Evolutionary conservation across 306 rosid genomes (phyloP), one percentile per base, ranked within the genome.

Genomic region (Benincasa hispida): DNA sequence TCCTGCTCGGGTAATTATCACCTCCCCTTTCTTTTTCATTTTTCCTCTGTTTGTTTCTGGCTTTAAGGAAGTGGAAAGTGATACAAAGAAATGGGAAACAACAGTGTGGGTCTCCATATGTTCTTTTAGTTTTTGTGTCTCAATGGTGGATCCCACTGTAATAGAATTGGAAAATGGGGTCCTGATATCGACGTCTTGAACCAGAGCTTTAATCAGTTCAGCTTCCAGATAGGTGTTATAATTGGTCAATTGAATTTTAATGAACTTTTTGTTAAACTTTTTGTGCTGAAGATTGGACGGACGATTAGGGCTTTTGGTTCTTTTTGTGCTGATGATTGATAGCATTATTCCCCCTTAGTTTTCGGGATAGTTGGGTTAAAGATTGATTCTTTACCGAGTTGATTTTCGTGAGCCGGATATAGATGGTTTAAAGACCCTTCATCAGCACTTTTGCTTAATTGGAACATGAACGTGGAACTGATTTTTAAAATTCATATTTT

Each of bases 1-100:
- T 94, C 98, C 21, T 94, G 98, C 83, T 89, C 97, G 14, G 98
- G 98, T 94, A 85, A 60, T 18, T 18, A 2, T 39, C 24, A 5
- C 5, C 14, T 24, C 66, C 41, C 66, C 2, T 79, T 30, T 55
- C 57, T 48, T 4, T 39, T 62, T 22, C 28, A 1, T 24, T 37
- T 5, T 63, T 32, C 18, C 22, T 39, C 65, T 21, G 47, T 75
- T 56, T 51, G 27, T 15, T 55, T 34, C 42, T 80, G 54, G 39
- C 22, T 17, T 57, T 48, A 34, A 14, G 55, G 41, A 72, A 72
- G 59, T 34, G 54, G 14, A n/a, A 8, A 30, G n/a, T 39, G 55
- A 11, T 28, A 8, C 25, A 6, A 18, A 19, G 47, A 21, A 63
- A 13, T 18, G 7, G 63, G 32, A 6, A 35, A 35, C 6, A 5